These are phyloP conservation scores for Arthrobotrys musiformis DNA, from an alignment of 2,329 filamentous ascomycete genomes.

Conservation along the genomic window DNA sequence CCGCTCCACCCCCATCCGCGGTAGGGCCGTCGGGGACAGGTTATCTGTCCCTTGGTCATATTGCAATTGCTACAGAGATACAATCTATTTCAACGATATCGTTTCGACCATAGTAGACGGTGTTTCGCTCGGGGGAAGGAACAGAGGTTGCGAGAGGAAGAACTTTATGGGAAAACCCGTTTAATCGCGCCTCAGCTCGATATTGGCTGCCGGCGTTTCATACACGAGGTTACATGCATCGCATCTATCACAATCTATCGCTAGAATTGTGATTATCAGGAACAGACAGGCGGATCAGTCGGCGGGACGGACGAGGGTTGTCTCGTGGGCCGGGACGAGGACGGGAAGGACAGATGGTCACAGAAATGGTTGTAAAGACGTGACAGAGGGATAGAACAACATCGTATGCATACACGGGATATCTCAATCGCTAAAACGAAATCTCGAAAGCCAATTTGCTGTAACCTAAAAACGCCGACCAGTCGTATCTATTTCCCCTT, in stretches of 20 bases:
- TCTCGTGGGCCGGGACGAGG: too few species aligned
- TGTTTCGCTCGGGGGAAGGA: slow-evolving; percentile 44
- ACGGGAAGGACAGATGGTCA: too few species aligned
- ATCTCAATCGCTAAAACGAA: slow-evolving; percentile 47
- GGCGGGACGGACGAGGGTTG: background rate
- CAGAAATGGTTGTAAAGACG: background rate
- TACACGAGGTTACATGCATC: slow-evolving; percentile 57
- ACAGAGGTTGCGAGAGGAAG: slow-evolving; percentile 57
- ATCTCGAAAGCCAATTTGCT: slow-evolving; percentile 19
- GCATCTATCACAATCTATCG: background rate
- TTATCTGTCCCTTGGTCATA: slow-evolving; percentile 49
- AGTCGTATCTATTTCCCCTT: slow-evolving; percentile 25
- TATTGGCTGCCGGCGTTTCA: slow-evolving; percentile 58
- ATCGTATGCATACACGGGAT: slow-evolving; percentile 55
- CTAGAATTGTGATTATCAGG: background rate
- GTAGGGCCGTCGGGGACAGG: slow-evolving; percentile 39
- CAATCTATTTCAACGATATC: slow-evolving; percentile 55
- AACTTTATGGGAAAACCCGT: slow-evolving; percentile 56
- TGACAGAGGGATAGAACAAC: slow-evolving; percentile 22
- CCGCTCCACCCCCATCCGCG: slow-evolving; percentile 54
- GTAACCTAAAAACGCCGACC: slow-evolving; percentile 36
- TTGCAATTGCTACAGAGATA: slow-evolving; percentile 53
- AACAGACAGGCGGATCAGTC: background rate
- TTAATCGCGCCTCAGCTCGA: slow-evolving; percentile 58
- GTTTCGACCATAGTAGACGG: slow-evolving; percentile 54